Evolutionary conservation across 768 basidiomycete genomes (phyloP), one percentile per base, ranked within the genome.

Genomic region (Wakefieldia striispora): DNA sequence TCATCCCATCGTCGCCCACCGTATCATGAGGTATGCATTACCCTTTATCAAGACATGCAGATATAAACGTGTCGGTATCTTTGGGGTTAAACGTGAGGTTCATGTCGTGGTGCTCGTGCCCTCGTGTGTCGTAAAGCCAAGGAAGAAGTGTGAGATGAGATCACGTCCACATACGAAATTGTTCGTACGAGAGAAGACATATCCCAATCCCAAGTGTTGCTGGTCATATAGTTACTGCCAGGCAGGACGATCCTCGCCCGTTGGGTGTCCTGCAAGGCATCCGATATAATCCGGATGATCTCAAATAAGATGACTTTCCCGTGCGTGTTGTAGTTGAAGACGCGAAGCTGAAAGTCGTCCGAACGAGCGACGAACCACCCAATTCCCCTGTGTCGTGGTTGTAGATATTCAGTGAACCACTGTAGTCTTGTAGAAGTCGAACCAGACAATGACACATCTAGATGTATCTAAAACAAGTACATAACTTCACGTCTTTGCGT

Each of bases 71-170:
- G 70, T 98, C 97, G 46, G 88, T 70, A 65, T 99, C 97, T 73
- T 99, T 98, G 0, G 95, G 97, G 68, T 97, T 98, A 70, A 99
- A 86, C 11, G 90, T 83, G 53, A 99, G 77, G 60, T 95, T 95
- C 97, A 98, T 99, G 71, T 98, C 97, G 64, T 95, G 98, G 70
- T 98, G 95, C 0, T 94, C 95, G 65, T 98, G 95, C 95, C 97
- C 71, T 98, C 95, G 65, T 93, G 97, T 21, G 85, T 76, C 95
- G 36, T 38, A 21, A 50, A 3, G 17, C 43, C 35, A 31, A 4
- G 16, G 27, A 43, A 20, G n/a, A 42, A 23, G 10, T 14, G 9
- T 29, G 4, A 34, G 17, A 21, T 6, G 13, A 4, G 8, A 20
- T 20, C 8, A 8, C 24, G 8, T 26, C 24, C 8, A 26, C 8